Base-by-base conservation (phyloP, 768 basidiomycete genomes). In the Serendipita sp. region DNA sequence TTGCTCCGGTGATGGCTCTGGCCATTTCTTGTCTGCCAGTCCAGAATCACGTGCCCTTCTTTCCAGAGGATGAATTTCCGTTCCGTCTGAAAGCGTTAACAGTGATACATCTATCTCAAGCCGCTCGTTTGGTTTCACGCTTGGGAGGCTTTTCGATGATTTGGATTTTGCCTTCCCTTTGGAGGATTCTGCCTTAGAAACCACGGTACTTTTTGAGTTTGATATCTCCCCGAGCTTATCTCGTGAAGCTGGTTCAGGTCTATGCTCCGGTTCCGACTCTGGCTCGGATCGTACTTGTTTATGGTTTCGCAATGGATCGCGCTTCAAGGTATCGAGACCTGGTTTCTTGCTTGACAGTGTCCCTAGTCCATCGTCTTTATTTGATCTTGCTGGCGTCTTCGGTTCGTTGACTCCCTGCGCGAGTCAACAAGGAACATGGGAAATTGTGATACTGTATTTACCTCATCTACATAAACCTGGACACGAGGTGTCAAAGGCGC, bases 1-100 rank as follows among this genome's bases (percentile, higher is more conserved):
- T 61, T 71, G 69, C 63, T 77, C 75, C 9, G 78, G 72, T 3
- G 80, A 76, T 0, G 84, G 84, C 0, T 82, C 81, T 2, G 84
- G 82, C 90, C 90, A 92, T 71, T 85, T 87, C 77, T 90, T 92
- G 20, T 86, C 85, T 7, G 88, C 75, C 14, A 91, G 79, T 30
- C 90, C 90, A 77, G 90, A 85, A 7, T 85, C 85, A 17, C 83
- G 81, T 1, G 90, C 87, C 9, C 90, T 78, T 28, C 53, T 24
- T 20, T 58, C 53, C 20, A 58, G 53, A n/a, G 53, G 53, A 58
- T 58, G 53, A 58, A 58, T 58, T 33, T 58, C 53, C 26, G 53
- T 77, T 91, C 94, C 69, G 88, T 84, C 24, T 85, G 83, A 68
- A 88, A 86, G 73, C 87, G 95, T 71, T 24, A 58, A 33, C 53